phyloP scores from a whole-genome alignment of 1,284 basidiomycete genomes.

The Malassezia furfur region DNA sequence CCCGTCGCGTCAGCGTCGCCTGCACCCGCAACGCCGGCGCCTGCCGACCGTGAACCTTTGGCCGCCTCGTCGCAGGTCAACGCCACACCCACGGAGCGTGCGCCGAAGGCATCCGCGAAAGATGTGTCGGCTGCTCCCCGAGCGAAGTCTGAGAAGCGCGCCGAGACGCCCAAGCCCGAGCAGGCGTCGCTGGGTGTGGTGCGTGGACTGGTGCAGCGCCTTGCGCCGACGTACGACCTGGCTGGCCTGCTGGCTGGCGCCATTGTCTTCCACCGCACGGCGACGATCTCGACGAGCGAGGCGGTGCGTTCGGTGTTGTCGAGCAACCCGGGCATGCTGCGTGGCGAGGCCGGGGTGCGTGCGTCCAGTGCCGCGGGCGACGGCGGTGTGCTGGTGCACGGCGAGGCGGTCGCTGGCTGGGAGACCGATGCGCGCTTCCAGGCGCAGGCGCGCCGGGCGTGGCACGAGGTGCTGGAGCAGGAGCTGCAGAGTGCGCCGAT shows the following conservation, averaged over 20 bases:
- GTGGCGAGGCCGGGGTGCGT: slow-evolving; percentile 36
- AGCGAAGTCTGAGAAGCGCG: not conserved
- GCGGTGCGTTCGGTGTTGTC: slow-evolving; percentile 38
- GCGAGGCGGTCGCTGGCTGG: slow-evolving; percentile 28
- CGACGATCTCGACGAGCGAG: slow-evolving; percentile 42
- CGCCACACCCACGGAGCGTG: too few relatives aligned
- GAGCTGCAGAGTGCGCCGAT: slow-evolving; percentile 32
- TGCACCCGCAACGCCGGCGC: too few relatives aligned
- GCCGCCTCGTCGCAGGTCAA: too few relatives aligned
- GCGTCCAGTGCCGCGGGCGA: slow-evolving; percentile 18
- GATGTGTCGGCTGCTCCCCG: too few relatives aligned
- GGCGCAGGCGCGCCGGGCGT: slow-evolving; percentile 33
- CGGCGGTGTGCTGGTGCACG: slow-evolving; percentile 18
- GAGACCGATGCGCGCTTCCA: slow-evolving; percentile 21
- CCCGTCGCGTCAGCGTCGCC: too few relatives aligned
- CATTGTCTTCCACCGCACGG: slow-evolving; percentile 46
- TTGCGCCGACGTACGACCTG: slow-evolving; percentile 43
- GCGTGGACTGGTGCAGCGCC: slow-evolving; percentile 20
- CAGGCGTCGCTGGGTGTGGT: slow-evolving; percentile 1
- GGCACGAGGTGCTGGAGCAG: slow-evolving; percentile 39
- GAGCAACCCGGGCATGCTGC: slow-evolving; percentile 37
- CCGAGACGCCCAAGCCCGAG: slow-evolving; percentile 7
- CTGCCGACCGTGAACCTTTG: too few relatives aligned
- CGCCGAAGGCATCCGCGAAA: not conserved
- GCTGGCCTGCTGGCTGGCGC: slow-evolving; percentile 42